Base-by-base conservation (phyloP, 169 alveolate genomes). In the Eimeria sp. region DNA sequence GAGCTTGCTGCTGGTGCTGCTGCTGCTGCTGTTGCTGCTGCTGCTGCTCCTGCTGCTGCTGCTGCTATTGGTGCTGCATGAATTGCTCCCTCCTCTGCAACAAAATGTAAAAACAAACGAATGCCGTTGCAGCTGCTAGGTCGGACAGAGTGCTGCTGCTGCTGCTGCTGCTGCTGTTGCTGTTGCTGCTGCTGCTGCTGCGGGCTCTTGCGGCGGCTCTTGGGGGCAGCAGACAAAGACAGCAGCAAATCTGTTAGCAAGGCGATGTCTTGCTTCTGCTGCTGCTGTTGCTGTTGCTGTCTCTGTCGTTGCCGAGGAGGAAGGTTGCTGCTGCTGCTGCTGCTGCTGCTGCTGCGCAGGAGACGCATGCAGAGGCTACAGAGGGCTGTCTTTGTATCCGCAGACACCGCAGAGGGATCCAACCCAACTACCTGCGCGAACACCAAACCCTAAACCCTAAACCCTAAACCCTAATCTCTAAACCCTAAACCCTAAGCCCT, bases 101-200 rank as follows among this genome's bases (percentile, higher is more conserved):
- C 57, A 43, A 27, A 73, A 30, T 73, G 84, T 10, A 73, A 73
- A 5, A 73, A 73, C 7, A 20, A 27, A 73, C 84, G 84, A 20
- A 73, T 45, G 27, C 51, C 49, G 84, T 73, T 73, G 84, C 84
- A 73, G 84, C 57, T 73, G 84, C 57, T 73, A 16, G 49, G 16
- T 5, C 84, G 84, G 43, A 73, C 84, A 30, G 84, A 40, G n/a
- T 73, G 84, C 84, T 73, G 84, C 84, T 73, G 84, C 84, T 30
- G 84, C 45, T 27, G 84, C 84, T 30, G 84, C 5, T 27, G 84
- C 84, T 73, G 84, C 84, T 30, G 84, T 10, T 65, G 75, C 75
- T 65, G 75, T 3, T 65, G 75, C 75, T 65, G 75, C 11, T 65
- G 75, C 75, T 65, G 75, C 11, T 65, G 75, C 75, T 65, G 75